Evolutionary conservation across 2,329 filamentous ascomycete species (phyloP).

Genomic region (Fusarium nelsonii): DNA sequence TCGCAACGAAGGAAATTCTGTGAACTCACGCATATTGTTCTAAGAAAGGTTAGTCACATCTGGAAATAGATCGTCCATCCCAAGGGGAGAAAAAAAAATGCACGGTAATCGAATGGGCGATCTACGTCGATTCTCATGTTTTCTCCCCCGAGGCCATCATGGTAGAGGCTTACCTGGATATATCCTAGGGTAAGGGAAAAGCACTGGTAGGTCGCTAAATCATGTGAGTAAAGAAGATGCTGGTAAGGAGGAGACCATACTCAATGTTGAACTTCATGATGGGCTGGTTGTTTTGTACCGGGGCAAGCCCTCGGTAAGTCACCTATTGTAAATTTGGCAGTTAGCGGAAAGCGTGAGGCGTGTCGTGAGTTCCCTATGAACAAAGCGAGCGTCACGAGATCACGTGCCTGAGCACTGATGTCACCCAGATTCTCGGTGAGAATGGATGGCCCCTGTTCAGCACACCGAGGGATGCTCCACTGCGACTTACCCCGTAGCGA

Average conservation of each 20-base stretch:
- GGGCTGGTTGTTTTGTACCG: slow-evolving; percentile 34
- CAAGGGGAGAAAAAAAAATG: too few species aligned
- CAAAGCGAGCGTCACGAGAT: slow-evolving; percentile 48
- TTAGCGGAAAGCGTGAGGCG: slow-evolving; percentile 41
- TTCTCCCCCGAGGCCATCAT: background rate
- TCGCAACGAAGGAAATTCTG: background rate
- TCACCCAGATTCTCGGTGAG: slow-evolving; percentile 31
- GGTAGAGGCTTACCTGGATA: slow-evolving; percentile 62
- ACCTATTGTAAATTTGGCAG: slow-evolving; percentile 7
- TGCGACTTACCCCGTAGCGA: background rate
- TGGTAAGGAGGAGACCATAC: slow-evolving; percentile 50
- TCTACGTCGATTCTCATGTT: too few species aligned
- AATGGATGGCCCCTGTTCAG: background rate
- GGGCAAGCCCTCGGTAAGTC: slow-evolving; percentile 32
- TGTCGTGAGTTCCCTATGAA: slow-evolving; percentile 41
- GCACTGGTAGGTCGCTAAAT: slow-evolving; percentile 65
- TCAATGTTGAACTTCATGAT: slow-evolving; percentile 67
- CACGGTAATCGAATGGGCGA: too few species aligned
- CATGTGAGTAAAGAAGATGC: slow-evolving; percentile 34
- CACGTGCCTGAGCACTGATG: slow-evolving; percentile 45
- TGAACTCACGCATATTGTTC: slow-evolving; percentile 67
- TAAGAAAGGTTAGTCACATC: slow-evolving; percentile 37
- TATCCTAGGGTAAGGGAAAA: slow-evolving; percentile 71
- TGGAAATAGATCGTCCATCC: background rate
- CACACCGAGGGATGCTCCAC: slow-evolving; percentile 11